phyloP scores from a whole-genome alignment of 805 yeast species.

The Cyberlindnera xishuangbannaensis region DNA sequence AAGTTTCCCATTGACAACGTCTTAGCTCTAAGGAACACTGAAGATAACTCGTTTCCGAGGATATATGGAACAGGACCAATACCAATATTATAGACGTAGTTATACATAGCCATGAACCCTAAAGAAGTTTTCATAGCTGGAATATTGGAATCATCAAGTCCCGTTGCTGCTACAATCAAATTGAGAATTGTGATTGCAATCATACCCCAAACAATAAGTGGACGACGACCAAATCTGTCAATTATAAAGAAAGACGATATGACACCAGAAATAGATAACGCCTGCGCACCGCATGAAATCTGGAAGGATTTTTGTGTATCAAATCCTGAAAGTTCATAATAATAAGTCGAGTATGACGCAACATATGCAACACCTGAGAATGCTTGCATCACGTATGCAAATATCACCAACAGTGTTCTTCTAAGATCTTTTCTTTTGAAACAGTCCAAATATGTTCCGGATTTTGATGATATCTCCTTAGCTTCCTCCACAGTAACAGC shows the following conservation, averaged over 20 bases:
- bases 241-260: constrained; percentile 28
- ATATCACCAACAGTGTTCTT: constrained; percentile 35
- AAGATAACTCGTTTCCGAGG: too few species aligned
- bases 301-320: constrained; percentile 34
- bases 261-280: constrained; percentile 28
- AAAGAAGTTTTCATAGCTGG: too few species aligned
- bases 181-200: too few species aligned
- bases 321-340: constrained; percentile 42
- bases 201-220: constrained; percentile 21
- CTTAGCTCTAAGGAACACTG: too few species aligned
- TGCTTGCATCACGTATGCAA: constrained; percentile 35
- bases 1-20: too few species aligned
- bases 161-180: too few species aligned
- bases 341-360: constrained; percentile 42
- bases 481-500: constrained; percentile 26
- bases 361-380: constrained; percentile 40
- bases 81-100: too few species aligned
- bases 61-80: too few species aligned
- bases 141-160: too few species aligned
- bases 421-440: constrained; percentile 37
- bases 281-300: constrained; percentile 31
- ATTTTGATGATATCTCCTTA: constrained; percentile 23
- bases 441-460: constrained; percentile 33
- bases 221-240: constrained; percentile 29
- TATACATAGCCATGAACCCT: too few species aligned